Evolutionary conservation across 1,139 yeast species (phyloP).

Genomic region (Pneumocystis murina): DNA sequence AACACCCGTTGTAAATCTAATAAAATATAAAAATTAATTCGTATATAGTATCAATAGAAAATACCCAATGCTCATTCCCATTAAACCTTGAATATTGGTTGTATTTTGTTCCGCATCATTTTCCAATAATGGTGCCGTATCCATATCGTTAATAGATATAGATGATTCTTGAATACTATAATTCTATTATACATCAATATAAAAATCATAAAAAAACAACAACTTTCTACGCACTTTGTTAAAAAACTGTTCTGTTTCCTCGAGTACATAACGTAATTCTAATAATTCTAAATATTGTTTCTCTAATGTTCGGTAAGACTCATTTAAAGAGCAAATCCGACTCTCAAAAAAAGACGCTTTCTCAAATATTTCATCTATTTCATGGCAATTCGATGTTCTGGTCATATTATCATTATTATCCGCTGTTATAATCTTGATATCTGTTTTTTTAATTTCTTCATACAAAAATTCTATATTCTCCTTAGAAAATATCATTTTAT

Average conservation of each 20-base stretch:
- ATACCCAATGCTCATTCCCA: background rate
- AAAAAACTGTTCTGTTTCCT: constrained; percentile 56
- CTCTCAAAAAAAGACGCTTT: constrained; percentile 49
- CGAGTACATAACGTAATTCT: constrained; percentile 55
- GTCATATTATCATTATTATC: constrained; percentile 18
- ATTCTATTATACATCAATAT: constrained; percentile 16
- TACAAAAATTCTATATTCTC: constrained; percentile 16
- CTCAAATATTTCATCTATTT: constrained; percentile 60
- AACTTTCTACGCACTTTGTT: constrained; percentile 20
- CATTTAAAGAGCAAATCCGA: constrained; percentile 41
- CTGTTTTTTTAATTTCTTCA: constrained; percentile 20
- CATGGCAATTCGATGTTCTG: constrained; percentile 37
- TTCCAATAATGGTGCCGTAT: constrained; percentile 23
- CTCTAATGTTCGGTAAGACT: constrained; percentile 40
- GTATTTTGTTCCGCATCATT: constrained; percentile 16
- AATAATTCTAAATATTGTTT: constrained; percentile 40
- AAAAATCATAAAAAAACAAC: background rate
- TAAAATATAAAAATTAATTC: constrained; percentile 12
- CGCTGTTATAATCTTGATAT: constrained; percentile 19
- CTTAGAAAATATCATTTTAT: background rate
- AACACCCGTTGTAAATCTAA: constrained; percentile 67
- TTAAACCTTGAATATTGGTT: background rate
- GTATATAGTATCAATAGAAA: background rate
- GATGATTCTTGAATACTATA: constrained; percentile 19
- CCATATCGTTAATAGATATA: constrained; percentile 22